These are phyloP conservation scores for Chionographis japonica DNA, from an alignment of 106 monocot species.

Conservation along the genomic window DNA sequence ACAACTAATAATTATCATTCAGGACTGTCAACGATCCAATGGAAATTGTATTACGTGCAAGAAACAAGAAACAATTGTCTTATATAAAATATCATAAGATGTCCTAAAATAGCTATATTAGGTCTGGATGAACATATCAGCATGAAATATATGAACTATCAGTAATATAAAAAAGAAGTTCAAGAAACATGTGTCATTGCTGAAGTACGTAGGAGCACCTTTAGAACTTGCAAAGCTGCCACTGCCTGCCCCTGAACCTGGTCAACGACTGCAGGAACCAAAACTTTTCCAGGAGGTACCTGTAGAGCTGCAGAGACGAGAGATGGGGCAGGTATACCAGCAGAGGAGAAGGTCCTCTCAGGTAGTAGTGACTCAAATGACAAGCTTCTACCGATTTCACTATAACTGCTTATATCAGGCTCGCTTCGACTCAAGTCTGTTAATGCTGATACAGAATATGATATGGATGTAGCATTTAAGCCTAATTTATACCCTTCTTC, in stretches of 20 bases:
- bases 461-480: constrained; percentile 3
- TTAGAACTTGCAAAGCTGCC: constrained; percentile 81
- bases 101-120: too few relatives aligned
- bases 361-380: constrained; percentile 30
- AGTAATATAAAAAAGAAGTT: too few relatives aligned
- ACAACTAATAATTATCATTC: too few relatives aligned
- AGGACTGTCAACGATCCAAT: too few relatives aligned
- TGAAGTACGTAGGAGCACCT: constrained; percentile 44
- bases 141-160: too few relatives aligned
- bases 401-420: constrained; percentile 14
- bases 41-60: background rate
- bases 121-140: too few relatives aligned
- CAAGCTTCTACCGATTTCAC: constrained; percentile 17
- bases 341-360: constrained; percentile 34
- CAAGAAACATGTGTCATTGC: background rate
- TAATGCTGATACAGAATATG: constrained; percentile 12
- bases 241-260: constrained; percentile 81
- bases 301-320: constrained; percentile 64
- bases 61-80: background rate
- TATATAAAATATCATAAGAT: background rate
- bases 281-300: constrained; percentile 76
- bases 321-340: constrained; percentile 87
- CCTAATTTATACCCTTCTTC: constrained; percentile 9
- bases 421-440: constrained; percentile 9
- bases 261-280: constrained; percentile 86